Base-by-base conservation (phyloP, 441 rosid genomes). In the Pelargonium australe region DNA sequence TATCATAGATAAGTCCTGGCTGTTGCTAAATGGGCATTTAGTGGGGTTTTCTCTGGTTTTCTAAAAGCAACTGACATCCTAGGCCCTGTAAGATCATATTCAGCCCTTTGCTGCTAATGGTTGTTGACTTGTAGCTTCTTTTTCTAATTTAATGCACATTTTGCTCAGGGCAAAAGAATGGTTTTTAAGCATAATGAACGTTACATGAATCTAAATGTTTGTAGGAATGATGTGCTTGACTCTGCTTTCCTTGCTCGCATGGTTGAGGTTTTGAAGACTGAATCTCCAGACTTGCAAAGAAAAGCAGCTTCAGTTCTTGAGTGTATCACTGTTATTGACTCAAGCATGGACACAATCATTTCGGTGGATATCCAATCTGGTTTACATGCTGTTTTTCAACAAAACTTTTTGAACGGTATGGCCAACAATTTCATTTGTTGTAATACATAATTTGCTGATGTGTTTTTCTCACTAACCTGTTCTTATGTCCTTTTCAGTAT, bases 231-330 rank as follows among this genome's bases (percentile, higher is more conserved):
- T 69, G 45, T 80, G 65, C 67, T 81, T 72, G 92, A 87, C 73
- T 64, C 81, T 68, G 66, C 82, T 76, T 71, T 88, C 65, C 77
- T 85, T 67, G 72, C 79, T 79, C 79, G 85, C 62, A 85, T 90
- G 40, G 80, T 85, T 44, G 82, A 83, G 74, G 86, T 88, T 70
- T 71, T 88, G 66, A 87, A 82, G 84, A 69, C 80, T n/a, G 79
- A 87, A 6, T 77, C 87, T 25, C 81, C 86, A 40, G 70, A 75
- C 72, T 76, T 87, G 51, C 89, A 88, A 69, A 85, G 91, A 70
- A 88, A 88, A 62, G 88, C 84, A 55, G 87, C 92, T 67, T 82
- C 89, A 12, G 34, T 92, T 69, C 83, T 90, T 1, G 98, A 90
- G 83, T 85, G 77, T 76, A 77, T 75, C 70, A 77, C 85, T 8